Evolutionary conservation across 2,329 filamentous ascomycete species (phyloP), one percentile per base, ranked within the genome.

Genomic region (Venturiaceae sp.): DNA sequence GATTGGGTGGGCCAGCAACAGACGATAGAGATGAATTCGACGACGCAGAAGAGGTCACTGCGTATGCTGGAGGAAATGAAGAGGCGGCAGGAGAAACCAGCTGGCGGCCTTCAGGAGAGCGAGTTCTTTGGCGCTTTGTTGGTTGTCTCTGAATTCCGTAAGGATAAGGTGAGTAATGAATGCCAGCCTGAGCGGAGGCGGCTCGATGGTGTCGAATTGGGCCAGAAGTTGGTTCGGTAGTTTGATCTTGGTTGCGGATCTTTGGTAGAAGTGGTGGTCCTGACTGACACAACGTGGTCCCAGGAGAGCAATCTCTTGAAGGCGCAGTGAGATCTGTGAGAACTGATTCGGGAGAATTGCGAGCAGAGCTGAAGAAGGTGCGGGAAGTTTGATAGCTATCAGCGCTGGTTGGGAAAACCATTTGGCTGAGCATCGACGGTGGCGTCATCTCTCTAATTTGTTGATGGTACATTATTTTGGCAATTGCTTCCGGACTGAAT

Each of bases 201-300:
- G 77, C 76, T 66, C 76, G 74, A 64, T 77, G 76, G 68, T 80
- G 77, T 66, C 84, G 81, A 72, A 87, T 83, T 50, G 79, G 76
- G 39, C 70, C 70, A 46, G 66, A 67, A 58, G 72, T 76, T 41
- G 81, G 81, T 63, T 85, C 83, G 62, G 90, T 82, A 62, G 86
- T 80, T 73, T 92, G 87, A 74, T 95, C 90, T 74, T 94, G 90
- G 41, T 83, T 83, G 61, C 90, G 83, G 75, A 95, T 92, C 80
- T 91, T 94, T 67, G 90, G 90, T 33, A 95, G 79, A 60, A 95
- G 77, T 53, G 90, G 77, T 55, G 90, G 89, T 56, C 90, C 89
- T 46, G 28, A 32, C 11, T 57, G 39, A 23, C 21, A 32, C 13
- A 44, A 23, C 1, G 55, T 57, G 28, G 55, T 34, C 5, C 34